phyloP scores from a whole-genome alignment of 1,139 yeast genomes.

The Saccharomycopsis crataegensis region DNA sequence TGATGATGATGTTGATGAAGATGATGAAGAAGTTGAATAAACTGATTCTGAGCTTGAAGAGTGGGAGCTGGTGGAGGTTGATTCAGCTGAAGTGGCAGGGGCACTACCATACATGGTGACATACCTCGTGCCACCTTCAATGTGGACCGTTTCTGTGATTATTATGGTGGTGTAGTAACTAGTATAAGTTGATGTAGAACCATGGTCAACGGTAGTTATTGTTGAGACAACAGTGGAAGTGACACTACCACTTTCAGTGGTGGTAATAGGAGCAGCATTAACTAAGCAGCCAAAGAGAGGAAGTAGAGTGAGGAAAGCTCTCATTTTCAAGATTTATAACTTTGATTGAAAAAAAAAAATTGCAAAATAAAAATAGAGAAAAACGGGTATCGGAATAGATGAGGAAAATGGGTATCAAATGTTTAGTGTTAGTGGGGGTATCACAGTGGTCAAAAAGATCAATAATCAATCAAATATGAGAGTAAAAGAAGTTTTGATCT shows the following conservation, averaged over 20 bases:
- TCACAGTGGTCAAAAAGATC: no score
- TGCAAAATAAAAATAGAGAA: no score
- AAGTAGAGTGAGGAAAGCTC: not conserved
- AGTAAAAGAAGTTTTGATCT: no score
- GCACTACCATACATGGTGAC: slow-evolving; percentile 17
- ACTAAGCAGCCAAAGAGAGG: not conserved
- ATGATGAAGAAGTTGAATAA: slow-evolving; percentile 1
- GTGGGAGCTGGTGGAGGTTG: not conserved
- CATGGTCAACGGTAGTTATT: slow-evolving; percentile 15
- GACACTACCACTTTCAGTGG: slow-evolving; percentile 7
- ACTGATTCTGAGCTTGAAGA: not conserved
- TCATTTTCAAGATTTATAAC: not conserved
- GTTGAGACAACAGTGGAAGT: slow-evolving; percentile 17
- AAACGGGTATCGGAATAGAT: no score
- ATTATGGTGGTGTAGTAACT: slow-evolving; percentile 20
- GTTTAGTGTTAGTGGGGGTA: no score
- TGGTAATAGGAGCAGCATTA: slow-evolving; percentile 15
- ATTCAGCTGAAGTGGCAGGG: slow-evolving; percentile 1
- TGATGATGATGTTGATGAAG: not conserved
- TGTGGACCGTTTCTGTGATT: slow-evolving; percentile 18
- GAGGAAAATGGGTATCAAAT: no score
- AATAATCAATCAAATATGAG: no score
- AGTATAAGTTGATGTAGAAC: slow-evolving; percentile 19
- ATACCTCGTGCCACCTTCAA: slow-evolving; percentile 14
- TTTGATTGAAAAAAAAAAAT: not conserved